Evolutionary conservation across 2,329 filamentous ascomycete species (phyloP), one percentile per base, ranked within the genome.

Genomic region (Aspergillus brasiliensis): DNA sequence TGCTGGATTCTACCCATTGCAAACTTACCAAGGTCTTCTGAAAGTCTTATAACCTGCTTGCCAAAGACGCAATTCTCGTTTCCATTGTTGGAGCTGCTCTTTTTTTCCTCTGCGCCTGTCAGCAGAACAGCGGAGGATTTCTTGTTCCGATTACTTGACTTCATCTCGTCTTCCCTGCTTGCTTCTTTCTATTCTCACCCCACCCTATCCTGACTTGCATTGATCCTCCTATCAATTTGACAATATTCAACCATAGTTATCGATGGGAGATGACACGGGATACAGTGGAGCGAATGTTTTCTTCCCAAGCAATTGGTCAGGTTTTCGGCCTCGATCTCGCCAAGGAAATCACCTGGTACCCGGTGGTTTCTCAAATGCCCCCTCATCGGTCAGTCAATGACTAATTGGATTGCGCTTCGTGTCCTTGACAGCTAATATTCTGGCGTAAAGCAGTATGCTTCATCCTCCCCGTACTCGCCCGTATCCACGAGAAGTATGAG

Each of bases 401-500:
- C 3, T n/a, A 23, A 48, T 3, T n/a, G 21, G 11, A n/a, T 15
- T 34, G 37, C 5, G 6, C 27, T 44, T 23, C 11, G 1, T 19
- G 3, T 21, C 23, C 5, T 13, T 3, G 5, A 5, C 3, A n/a
- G 10, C 49, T 61, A 34, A 61, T n/a, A 15, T 34, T 34, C 10
- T 37, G n/a, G 8, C 7, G 4, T 19, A 6, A 46, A 61, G 59
- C 21, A 48, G 8, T 34, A 49, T 15, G 46, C 40, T 21, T 19
- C 15, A 13, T 59, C 47, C 5, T 54, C 58, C 5, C 23, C 28
- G 19, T 17, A 21, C 3, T 59, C 60, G 13, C 42, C 48, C 2
- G 19, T 56, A 15, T 62, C 57, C 8, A 34, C 42, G 4, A 57
- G 53, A 27, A 59, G 47, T 38, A 17, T 51, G 5, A 51, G 51